Percentiles rank a stretch among this genome's conserved stretches.
phyloP scores from a whole-genome alignment of 2,329 filamentous ascomycete genomes.

The Colletotrichum salicis region DNA sequence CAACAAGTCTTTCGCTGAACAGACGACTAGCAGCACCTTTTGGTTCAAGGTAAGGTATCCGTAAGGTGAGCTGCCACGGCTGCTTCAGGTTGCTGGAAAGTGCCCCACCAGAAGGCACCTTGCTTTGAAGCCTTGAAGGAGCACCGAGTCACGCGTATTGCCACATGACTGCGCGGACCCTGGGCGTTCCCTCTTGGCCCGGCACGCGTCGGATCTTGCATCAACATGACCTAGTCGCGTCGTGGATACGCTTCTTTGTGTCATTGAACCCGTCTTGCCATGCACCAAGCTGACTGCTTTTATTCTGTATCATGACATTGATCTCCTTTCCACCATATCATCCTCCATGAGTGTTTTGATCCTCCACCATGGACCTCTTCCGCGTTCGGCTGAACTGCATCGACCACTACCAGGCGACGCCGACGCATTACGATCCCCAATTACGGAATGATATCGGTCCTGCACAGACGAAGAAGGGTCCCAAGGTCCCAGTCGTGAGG shows the following conservation, averaged over 20 bases:
- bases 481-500: constrained; percentile 85
- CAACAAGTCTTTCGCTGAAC: no score
- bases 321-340: not conserved
- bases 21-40: no score
- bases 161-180: constrained; percentile 41
- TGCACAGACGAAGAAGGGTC: constrained; percentile 69
- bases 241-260: not conserved
- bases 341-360: constrained; percentile 21
- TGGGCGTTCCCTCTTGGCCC: constrained; percentile 1
- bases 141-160: constrained; percentile 29
- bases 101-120: no score
- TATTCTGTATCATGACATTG: constrained; percentile 3
- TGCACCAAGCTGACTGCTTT: not conserved
- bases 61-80: no score
- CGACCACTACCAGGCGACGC: constrained; percentile 88
- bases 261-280: constrained; percentile 1
- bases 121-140: not conserved
- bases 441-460: constrained; percentile 73
- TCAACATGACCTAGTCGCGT: constrained; percentile 30
- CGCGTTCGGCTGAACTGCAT: constrained; percentile 94
- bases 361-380: constrained; percentile 72
- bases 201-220: constrained; percentile 1
- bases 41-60: no score
- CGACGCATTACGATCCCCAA: constrained; percentile 83
- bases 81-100: no score